A percentile compares a stretch with the other conserved stretches of the same genome.
Conservation (phyloP, 192 early-diverging fungal species). For the Entomortierella beljakovae region DNA sequence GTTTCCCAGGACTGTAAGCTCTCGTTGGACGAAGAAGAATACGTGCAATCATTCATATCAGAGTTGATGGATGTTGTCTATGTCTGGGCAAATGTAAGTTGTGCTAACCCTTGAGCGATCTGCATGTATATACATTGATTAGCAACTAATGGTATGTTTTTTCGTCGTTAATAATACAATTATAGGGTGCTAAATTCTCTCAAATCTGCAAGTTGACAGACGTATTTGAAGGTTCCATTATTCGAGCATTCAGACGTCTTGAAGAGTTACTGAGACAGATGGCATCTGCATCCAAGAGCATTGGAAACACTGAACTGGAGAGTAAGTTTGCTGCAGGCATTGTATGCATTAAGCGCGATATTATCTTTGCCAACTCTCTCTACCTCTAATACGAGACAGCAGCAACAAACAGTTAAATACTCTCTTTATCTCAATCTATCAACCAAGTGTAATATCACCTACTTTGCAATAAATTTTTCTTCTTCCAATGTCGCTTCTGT, state of each 20-base stretch:
- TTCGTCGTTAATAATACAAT: neutral
- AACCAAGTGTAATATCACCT: no score
- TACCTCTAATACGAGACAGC: no score
- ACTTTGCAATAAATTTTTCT: no score
- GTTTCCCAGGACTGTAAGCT: no score
- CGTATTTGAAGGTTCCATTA: constrained; percentile 94
- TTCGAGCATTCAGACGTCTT: constrained; percentile 87
- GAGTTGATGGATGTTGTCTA: constrained; percentile 96
- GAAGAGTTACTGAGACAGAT: constrained; percentile 95
- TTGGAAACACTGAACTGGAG: constrained; percentile 94
- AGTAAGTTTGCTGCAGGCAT: constrained; percentile 95
- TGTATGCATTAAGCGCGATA: constrained; percentile 94
- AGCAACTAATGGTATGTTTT: neutral
- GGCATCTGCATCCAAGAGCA: constrained; percentile 89
- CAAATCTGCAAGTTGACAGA: constrained; percentile 97
- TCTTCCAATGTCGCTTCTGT: no score
- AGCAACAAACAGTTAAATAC: no score
- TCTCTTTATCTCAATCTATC: no score
- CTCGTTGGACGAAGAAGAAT: constrained; percentile 87
- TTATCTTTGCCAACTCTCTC: constrained; percentile 96
- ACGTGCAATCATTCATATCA: constrained; percentile 84
- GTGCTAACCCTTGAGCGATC: neutral
- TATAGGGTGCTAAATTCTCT: constrained; percentile 88
- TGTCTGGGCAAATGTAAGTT: constrained; percentile 78
- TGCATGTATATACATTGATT: neutral